phyloP scores from a whole-genome alignment of 345 rosid species.

The Hypericum androsaemum region DNA sequence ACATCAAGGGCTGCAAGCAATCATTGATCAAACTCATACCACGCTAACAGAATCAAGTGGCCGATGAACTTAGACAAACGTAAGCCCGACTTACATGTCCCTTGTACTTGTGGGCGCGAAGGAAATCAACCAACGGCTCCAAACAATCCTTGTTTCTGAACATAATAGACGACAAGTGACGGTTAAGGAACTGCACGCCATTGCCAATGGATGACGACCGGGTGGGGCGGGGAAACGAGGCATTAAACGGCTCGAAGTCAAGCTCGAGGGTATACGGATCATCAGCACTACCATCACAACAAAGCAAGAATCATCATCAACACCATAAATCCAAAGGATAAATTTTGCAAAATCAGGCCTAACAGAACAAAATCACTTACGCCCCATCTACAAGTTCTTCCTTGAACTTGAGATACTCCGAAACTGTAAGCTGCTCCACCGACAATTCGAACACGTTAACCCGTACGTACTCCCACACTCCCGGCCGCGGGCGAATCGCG shows the following conservation, averaged over 20 bases:
- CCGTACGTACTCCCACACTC: conserved; percentile 97
- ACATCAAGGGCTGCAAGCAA: conserved; percentile 61
- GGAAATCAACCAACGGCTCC: conserved; percentile 83
- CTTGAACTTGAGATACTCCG: conserved; percentile 84
- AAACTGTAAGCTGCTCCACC: conserved; percentile 68
- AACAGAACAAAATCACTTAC: conserved; percentile 31
- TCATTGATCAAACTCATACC: conserved; percentile 2
- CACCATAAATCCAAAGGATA: not conserved
- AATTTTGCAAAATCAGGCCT: not conserved
- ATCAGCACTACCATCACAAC: conserved; percentile 18
- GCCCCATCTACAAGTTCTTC: conserved; percentile 78
- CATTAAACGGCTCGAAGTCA: conserved; percentile 95
- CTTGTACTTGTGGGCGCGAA: conserved; percentile 68
- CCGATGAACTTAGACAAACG: not conserved
- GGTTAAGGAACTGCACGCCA: conserved; percentile 97
- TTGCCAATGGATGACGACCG: conserved; percentile 95
- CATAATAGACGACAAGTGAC: conserved; percentile 92
- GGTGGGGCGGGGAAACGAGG: conserved; percentile 69
- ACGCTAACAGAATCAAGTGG: not conserved
- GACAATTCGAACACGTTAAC: conserved; percentile 74
- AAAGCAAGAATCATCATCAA: not conserved
- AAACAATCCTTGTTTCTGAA: conserved; percentile 82
- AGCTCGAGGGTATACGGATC: conserved; percentile 71
- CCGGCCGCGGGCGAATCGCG: conserved; percentile 94
- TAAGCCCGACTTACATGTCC: conserved; percentile 62